phyloP scores from a whole-genome alignment of 2,329 filamentous ascomycete genomes.

The Diaporthe sp. region DNA sequence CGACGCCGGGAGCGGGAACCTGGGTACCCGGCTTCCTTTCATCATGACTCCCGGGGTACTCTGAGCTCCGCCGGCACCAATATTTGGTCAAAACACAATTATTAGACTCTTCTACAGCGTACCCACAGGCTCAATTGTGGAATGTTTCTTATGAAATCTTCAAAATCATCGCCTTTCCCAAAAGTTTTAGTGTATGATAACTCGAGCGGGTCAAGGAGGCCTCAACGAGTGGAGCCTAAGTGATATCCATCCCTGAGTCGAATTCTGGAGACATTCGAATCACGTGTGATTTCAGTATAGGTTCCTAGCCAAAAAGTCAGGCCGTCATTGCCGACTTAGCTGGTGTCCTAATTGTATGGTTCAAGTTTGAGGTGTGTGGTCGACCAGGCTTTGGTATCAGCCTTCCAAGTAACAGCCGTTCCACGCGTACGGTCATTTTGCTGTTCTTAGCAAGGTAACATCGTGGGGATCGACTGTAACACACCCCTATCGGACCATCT shows the following conservation, averaged over 20 bases:
- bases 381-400: neutral
- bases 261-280: neutral
- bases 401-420: neutral
- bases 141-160: neutral
- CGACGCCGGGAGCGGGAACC: neutral
- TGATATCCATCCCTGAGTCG: neutral
- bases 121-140: too few relatives aligned
- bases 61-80: neutral
- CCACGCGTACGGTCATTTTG: neutral
- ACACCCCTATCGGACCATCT: neutral
- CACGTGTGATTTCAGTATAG: neutral
- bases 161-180: neutral
- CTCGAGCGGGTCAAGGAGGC: neutral
- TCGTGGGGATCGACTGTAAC: neutral
- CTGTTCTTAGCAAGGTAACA: neutral
- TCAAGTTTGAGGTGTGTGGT: neutral
- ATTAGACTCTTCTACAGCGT: neutral
- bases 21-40: neutral
- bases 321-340: neutral
- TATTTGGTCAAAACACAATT: neutral
- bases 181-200: too few relatives aligned
- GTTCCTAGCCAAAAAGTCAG: neutral
- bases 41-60: neutral
- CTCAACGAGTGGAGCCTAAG: neutral
- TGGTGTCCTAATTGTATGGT: neutral